Conservation (phyloP, 306 rosid species). For the Psophocarpus tetragonolobus region DNA sequence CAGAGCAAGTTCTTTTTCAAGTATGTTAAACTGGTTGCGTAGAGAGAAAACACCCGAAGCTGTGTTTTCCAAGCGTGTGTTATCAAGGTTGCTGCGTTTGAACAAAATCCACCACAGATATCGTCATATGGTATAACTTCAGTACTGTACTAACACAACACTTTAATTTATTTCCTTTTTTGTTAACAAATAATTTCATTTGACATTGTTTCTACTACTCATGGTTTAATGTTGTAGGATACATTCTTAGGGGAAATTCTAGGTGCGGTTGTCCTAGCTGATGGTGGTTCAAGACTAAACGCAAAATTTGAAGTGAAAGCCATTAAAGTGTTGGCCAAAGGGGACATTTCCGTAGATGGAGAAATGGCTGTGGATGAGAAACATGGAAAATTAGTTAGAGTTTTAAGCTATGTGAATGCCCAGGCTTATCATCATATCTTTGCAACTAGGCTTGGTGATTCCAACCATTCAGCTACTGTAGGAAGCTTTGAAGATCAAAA, state of each 20-base stretch:
- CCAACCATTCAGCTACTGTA: conserved; percentile 62
- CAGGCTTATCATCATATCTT: conserved; percentile 44
- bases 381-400: conserved; percentile 54
- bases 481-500: conserved; percentile 70
- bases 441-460: conserved; percentile 55
- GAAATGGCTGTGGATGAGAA: conserved; percentile 44
- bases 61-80: conserved; percentile 45
- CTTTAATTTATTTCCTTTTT: no score
- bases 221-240: conserved; percentile 47
- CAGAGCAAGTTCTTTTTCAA: conserved; percentile 50
- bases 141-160: no score
- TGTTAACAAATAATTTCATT: no score
- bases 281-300: conserved; percentile 39
- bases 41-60: conserved; percentile 60
- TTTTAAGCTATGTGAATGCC: conserved; percentile 51
- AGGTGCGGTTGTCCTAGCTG: conserved; percentile 57
- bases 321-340: conserved; percentile 56
- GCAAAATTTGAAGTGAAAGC: conserved; percentile 44
- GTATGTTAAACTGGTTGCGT: conserved; percentile 31
- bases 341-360: conserved; percentile 64
- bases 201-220: conserved; percentile 5
- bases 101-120: conserved; percentile 56
- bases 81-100: conserved; percentile 53
- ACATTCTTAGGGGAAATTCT: conserved; percentile 74
- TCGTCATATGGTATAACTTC: conserved; percentile 67